Percentiles rank a stretch among this genome's conserved stretches.
These are phyloP conservation scores for Chenopodium formosanum DNA, from an alignment of 148 eudicot genomes.

Conservation along the genomic window DNA sequence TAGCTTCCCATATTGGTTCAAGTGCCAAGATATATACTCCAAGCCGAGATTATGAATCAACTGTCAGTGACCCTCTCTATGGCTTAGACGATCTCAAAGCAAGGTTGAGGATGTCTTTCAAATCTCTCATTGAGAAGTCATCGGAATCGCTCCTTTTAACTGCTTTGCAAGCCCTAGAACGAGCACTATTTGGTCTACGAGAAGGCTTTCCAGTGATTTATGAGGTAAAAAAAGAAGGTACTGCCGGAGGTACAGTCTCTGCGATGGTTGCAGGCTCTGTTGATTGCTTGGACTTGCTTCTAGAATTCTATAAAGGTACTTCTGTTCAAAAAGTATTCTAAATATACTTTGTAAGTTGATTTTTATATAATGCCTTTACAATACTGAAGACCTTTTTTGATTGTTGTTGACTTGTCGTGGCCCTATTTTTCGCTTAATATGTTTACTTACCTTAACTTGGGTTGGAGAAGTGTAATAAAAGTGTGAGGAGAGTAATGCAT, in stretches of 20 bases:
- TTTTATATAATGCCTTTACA: neutral
- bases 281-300: constrained; percentile 78
- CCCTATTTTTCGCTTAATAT: neutral
- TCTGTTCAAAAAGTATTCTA: neutral
- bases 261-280: constrained; percentile 74
- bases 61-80: constrained; percentile 28
- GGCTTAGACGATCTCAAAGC: constrained; percentile 55
- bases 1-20: constrained; percentile 70
- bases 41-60: constrained; percentile 28
- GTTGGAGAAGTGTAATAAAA: neutral
- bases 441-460: neutral
- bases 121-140: constrained; percentile 50
- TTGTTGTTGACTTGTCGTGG: neutral
- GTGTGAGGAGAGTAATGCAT: neutral
- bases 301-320: constrained; percentile 80
- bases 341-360: neutral
- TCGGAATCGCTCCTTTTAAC: constrained; percentile 57
- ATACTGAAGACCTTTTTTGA: neutral
- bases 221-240: constrained; percentile 50
- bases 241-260: constrained; percentile 65
- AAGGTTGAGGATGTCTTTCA: constrained; percentile 67
- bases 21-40: constrained; percentile 46
- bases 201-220: constrained; percentile 48
- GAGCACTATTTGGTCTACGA: constrained; percentile 62
- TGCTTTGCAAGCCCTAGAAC: constrained; percentile 60